These are phyloP conservation scores for Parsonsia alboflavescens DNA, from an alignment of 257 asterid genomes.

Conservation along the genomic window DNA sequence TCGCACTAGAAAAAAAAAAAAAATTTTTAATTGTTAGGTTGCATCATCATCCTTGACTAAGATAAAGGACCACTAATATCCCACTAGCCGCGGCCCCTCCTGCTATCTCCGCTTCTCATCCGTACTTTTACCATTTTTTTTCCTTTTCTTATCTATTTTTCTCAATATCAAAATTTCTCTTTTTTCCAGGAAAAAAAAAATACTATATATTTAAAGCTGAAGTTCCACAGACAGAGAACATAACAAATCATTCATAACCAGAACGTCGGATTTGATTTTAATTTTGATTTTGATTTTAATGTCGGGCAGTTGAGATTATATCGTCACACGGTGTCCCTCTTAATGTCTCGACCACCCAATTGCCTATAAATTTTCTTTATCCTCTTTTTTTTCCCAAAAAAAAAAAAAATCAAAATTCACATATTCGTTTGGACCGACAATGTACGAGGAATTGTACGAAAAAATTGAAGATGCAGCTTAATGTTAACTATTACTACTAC, in stretches of 20 bases:
- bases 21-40: not conserved
- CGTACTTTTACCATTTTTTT: conserved; percentile 35
- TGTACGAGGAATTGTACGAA: too few relatives aligned
- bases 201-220: too few relatives aligned
- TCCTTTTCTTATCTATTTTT: not conserved
- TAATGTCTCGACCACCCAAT: not conserved
- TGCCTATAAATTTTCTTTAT: not conserved
- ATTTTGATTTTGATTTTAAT: not conserved
- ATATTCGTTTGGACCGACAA: too few relatives aligned
- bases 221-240: not conserved
- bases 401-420: too few relatives aligned
- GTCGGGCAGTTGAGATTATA: not conserved
- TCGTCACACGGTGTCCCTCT: not conserved
- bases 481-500: not conserved
- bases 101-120: conserved; percentile 40
- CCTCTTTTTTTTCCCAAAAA: too few relatives aligned
- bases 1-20: too few relatives aligned
- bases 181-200: too few relatives aligned
- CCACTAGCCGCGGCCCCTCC: conserved; percentile 47
- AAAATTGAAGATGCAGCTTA: not conserved
- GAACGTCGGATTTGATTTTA: too few relatives aligned
- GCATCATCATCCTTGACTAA: conserved; percentile 8
- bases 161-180: too few relatives aligned
- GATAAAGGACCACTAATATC: conserved; percentile 25
- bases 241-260: not conserved